Conservation (phyloP, 1,284 basidiomycete genomes). For the Leccinum fuscescens region DNA sequence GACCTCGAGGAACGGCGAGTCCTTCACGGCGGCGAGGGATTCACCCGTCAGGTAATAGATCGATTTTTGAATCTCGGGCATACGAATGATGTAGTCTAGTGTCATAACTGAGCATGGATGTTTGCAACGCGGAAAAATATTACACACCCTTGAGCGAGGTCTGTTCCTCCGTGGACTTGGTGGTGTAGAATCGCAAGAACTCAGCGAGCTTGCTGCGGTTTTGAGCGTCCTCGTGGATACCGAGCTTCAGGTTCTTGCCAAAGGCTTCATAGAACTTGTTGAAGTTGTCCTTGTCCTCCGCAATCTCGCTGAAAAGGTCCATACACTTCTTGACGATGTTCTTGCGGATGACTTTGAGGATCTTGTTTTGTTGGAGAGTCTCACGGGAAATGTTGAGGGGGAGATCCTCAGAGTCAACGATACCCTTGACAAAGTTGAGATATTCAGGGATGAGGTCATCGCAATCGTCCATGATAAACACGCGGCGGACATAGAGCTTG, state of each 20-base stretch:
- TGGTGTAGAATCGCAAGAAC: conserved; percentile 98
- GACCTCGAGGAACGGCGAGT: conserved; percentile 99
- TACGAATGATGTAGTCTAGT: conserved; percentile 97
- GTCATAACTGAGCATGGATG: conserved; percentile 5
- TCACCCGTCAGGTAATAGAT: conserved; percentile 99
- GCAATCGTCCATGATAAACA: conserved; percentile 99
- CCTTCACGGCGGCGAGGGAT: conserved; percentile 86
- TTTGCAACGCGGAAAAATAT: background rate
- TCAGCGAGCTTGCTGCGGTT: conserved; percentile 99
- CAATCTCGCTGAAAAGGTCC: conserved; percentile 94
- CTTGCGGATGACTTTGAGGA: conserved; percentile 98
- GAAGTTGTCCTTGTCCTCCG: conserved; percentile 99
- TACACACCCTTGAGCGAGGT: conserved; percentile 87
- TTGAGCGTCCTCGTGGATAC: conserved; percentile 98
- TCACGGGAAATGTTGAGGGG: conserved; percentile 99
- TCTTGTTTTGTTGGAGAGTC: conserved; percentile 99
- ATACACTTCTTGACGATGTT: conserved; percentile 98
- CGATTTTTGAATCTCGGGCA: conserved; percentile 99
- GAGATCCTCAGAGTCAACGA: conserved; percentile 99
- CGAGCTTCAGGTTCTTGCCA: conserved; percentile 97
- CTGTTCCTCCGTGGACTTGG: conserved; percentile 91
- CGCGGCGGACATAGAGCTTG: conserved; percentile 99
- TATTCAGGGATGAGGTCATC: conserved; percentile 99
- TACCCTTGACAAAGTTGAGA: conserved; percentile 99
- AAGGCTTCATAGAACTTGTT: conserved; percentile 96